These are phyloP conservation scores for Gentiana straminea DNA, from an alignment of 257 asterid genomes.

Conservation along the genomic window DNA sequence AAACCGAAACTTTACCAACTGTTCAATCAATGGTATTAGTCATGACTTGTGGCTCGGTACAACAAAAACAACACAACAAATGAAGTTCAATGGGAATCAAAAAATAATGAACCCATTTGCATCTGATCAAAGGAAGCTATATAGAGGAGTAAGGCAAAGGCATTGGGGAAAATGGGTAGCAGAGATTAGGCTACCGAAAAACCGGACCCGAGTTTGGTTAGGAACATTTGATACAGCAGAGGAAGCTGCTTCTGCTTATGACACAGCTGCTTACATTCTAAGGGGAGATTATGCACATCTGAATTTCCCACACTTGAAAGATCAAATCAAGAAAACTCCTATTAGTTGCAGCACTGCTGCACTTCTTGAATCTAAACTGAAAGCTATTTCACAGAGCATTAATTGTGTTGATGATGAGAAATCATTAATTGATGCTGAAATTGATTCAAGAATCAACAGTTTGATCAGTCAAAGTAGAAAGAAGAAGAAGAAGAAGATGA, in stretches of 20 bases:
- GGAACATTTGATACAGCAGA: conserved; percentile 59
- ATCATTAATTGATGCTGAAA: not conserved
- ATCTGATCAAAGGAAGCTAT: conserved; percentile 35
- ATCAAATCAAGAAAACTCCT: conserved; percentile 30
- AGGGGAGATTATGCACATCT: conserved; percentile 52
- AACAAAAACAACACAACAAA: conserved; percentile 55
- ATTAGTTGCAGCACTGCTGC: conserved; percentile 29
- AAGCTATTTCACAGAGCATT: conserved; percentile 29
- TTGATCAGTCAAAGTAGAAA: conserved; percentile 12
- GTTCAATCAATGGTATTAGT: conserved; percentile 34
- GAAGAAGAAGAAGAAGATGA: conserved; percentile 17
- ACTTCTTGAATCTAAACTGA: conserved; percentile 40
- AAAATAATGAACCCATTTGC: conserved; percentile 9
- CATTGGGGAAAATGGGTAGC: conserved; percentile 73
- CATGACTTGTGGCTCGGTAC: conserved; percentile 46
- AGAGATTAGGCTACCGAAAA: conserved; percentile 42
- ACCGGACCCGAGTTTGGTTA: conserved; percentile 48
- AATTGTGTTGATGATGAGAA: conserved; percentile 8
- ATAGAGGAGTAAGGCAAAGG: conserved; percentile 53
- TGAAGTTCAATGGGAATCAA: conserved; percentile 24
- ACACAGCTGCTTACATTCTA: conserved; percentile 45
- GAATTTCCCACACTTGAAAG: conserved; percentile 41
- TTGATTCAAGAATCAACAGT: conserved; percentile 6
- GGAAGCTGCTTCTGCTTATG: conserved; percentile 54
- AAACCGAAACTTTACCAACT: conserved; percentile 14